Evolutionary conservation across 106 monocot genomes (phyloP).

Genomic region (Xerophyta viscosa): DNA sequence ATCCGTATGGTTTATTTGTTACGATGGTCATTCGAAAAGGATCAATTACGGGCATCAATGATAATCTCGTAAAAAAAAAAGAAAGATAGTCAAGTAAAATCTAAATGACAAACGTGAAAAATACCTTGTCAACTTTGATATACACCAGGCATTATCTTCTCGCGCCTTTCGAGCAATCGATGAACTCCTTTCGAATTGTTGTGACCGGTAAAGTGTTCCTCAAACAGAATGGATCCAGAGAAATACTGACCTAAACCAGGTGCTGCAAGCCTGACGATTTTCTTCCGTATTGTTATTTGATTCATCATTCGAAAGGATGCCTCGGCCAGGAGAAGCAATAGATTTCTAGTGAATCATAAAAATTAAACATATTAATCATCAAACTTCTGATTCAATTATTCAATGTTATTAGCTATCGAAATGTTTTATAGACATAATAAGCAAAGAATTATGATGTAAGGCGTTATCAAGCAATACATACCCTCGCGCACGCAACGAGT

Average conservation of each 20-base stretch:
- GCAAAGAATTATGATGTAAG: too few relatives aligned
- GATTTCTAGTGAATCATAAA: too few relatives aligned
- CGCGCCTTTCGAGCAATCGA: slow-evolving; percentile 53
- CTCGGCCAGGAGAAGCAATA: slow-evolving; percentile 84
- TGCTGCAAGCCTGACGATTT: slow-evolving; percentile 89
- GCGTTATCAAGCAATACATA: too few relatives aligned
- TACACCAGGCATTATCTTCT: slow-evolving; percentile 81
- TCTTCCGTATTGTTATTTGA: slow-evolving; percentile 91
- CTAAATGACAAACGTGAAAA: neutral
- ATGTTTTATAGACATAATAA: too few relatives aligned
- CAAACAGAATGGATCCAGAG: slow-evolving; percentile 88
- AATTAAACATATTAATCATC: too few relatives aligned
- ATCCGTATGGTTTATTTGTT: too few relatives aligned
- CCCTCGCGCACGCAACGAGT: too few relatives aligned
- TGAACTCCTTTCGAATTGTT: slow-evolving; percentile 68
- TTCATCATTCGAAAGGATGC: slow-evolving; percentile 91
- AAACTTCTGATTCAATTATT: too few relatives aligned
- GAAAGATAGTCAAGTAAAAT: too few relatives aligned
- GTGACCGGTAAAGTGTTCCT: slow-evolving; percentile 91
- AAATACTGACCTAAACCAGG: slow-evolving; percentile 84
- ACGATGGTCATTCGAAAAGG: neutral
- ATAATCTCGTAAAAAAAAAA: neutral
- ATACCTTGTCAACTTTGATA: slow-evolving; percentile 97
- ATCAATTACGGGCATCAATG: neutral
- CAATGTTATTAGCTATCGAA: too few relatives aligned